Conservation (phyloP, 169 alveolate genomes). For the Eimeria zaria region DNA sequence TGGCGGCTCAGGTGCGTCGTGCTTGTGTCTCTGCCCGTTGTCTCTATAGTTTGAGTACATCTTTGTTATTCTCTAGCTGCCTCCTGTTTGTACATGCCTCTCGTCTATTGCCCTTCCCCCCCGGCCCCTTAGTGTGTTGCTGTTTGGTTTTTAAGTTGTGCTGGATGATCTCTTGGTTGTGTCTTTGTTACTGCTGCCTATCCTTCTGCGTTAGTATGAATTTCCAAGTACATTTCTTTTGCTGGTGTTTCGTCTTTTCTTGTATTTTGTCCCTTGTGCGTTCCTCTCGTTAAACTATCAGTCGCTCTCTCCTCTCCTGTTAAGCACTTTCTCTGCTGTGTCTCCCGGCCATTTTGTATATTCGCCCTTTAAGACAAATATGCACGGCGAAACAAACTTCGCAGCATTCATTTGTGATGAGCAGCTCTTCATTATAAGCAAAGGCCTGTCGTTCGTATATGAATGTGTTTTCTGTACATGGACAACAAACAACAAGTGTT, state of each 20-base stretch:
- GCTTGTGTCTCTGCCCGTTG: neutral
- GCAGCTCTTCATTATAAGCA: neutral
- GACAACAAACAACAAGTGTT: neutral
- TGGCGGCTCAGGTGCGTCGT: constrained; percentile 45
- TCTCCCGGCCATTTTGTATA: neutral
- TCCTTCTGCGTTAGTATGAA: neutral
- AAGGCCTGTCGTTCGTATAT: neutral
- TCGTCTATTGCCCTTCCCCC: neutral
- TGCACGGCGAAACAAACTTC: neutral
- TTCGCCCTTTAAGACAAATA: neutral
- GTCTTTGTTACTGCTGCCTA: neutral
- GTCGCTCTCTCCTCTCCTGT: neutral
- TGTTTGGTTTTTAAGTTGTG: neutral
- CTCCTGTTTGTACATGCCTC: neutral
- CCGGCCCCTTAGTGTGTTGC: neutral
- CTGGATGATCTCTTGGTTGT: neutral
- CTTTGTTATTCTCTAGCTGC: neutral
- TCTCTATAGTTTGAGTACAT: neutral
- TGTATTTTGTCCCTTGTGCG: neutral
- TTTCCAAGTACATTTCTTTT: neutral
- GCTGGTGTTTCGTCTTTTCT: neutral
- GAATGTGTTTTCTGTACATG: neutral
- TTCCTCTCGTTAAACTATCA: neutral
- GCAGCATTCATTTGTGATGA: neutral
- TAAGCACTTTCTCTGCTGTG: neutral